A percentile compares a stretch with the other conserved stretches of the same genome.
Conservation (phyloP, 306 rosid species). For the Vigna radiata region DNA sequence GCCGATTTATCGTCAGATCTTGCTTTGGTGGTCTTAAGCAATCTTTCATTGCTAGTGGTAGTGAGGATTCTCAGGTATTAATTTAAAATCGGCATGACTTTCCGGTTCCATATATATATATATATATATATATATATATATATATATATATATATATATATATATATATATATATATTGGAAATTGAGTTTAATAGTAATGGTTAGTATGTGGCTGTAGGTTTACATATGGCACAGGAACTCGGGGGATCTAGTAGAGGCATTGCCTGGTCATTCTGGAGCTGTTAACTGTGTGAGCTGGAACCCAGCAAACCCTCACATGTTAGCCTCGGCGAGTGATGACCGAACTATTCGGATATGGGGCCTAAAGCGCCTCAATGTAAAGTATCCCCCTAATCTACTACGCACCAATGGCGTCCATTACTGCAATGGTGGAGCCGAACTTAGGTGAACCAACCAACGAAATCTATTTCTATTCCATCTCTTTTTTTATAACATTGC, state of each 20-base stretch:
- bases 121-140: too few relatives aligned
- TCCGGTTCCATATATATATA: neutral
- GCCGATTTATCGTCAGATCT: constrained; percentile 79
- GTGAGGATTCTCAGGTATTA: constrained; percentile 96
- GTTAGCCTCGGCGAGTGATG: constrained; percentile 98
- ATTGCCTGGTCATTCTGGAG: constrained; percentile 93
- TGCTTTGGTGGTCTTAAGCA: constrained; percentile 89
- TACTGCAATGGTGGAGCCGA: constrained; percentile 78
- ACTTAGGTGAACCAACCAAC: constrained; percentile 50
- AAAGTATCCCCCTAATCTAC: constrained; percentile 61
- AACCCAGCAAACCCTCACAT: constrained; percentile 93
- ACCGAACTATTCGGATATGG: constrained; percentile 91
- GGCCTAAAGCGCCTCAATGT: constrained; percentile 70
- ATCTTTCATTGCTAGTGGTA: constrained; percentile 91
- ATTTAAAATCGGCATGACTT: constrained; percentile 6
- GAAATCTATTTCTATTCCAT: constrained; percentile 44
- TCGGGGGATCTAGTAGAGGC: constrained; percentile 73
- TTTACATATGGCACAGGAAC: constrained; percentile 87
- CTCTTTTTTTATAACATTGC: constrained; percentile 59
- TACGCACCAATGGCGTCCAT: constrained; percentile 74
- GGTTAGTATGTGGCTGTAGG: constrained; percentile 54
- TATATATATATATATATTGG: too few relatives aligned
- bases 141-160: too few relatives aligned
- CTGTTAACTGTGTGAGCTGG: constrained; percentile 98
- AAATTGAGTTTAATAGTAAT: constrained; percentile 25